Evolutionary conservation across 192 early-diverging fungal species (phyloP).

Genomic region (Podila horticola): DNA sequence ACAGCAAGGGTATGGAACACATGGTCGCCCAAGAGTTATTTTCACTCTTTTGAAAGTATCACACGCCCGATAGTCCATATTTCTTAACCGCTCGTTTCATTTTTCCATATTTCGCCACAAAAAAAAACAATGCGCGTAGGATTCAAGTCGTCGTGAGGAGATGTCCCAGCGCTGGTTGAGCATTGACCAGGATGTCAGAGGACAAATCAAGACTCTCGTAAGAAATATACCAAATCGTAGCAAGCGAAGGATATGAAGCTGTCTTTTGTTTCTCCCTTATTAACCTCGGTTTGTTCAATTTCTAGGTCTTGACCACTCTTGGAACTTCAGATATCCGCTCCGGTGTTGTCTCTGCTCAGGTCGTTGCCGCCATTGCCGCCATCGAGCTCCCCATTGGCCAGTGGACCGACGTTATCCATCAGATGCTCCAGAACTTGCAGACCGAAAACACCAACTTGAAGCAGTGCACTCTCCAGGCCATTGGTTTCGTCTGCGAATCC

Average conservation of each 20-base stretch:
- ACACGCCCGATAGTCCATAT: not conserved
- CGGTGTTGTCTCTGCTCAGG: slow-evolving; percentile 80
- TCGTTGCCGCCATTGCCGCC: slow-evolving; percentile 90
- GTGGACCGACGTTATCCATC: slow-evolving; percentile 90
- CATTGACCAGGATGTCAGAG: slow-evolving; percentile 63
- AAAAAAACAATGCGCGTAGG: slow-evolving; percentile 41
- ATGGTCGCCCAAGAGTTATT: slow-evolving; percentile 1
- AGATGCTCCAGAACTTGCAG: slow-evolving; percentile 80
- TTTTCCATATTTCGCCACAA: not conserved
- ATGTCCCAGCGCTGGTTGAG: slow-evolving; percentile 72
- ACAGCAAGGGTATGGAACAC: slow-evolving; percentile 76
- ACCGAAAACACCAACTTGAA: slow-evolving; percentile 76
- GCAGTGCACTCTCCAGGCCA: slow-evolving; percentile 84
- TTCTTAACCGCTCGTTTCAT: not conserved
- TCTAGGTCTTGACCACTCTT: slow-evolving; percentile 63
- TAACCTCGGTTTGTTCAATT: slow-evolving; percentile 8
- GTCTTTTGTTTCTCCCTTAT: no score
- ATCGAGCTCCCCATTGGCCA: slow-evolving; percentile 90
- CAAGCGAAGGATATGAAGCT: no score
- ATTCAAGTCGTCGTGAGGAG: slow-evolving; percentile 62
- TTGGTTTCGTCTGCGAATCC: slow-evolving; percentile 95
- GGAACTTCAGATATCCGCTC: slow-evolving; percentile 62
- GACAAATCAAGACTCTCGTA: slow-evolving; percentile 78
- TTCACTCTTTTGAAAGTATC: slow-evolving; percentile 4
- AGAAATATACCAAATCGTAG: not conserved